Conservation (phyloP, 129 eudicot genomes). For the Centella asiatica region DNA sequence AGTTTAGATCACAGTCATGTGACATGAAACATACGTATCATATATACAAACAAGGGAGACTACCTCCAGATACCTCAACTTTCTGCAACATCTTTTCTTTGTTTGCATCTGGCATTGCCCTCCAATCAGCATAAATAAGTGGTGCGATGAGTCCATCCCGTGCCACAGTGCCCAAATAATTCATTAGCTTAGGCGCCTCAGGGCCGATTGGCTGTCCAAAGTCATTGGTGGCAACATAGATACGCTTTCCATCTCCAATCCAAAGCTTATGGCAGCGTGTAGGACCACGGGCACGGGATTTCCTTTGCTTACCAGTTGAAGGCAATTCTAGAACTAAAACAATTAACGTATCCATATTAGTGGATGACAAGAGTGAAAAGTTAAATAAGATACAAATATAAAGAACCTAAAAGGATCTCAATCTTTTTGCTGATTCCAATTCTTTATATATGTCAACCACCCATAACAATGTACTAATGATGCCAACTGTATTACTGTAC, state of each 20-base stretch:
- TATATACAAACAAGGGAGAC: too few relatives aligned
- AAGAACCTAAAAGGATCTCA: neutral
- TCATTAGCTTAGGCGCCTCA: constrained; percentile 34
- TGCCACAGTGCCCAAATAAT: constrained; percentile 44
- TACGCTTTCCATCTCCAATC: constrained; percentile 22
- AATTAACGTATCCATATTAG: neutral
- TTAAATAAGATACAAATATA: neutral
- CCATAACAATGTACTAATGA: too few relatives aligned
- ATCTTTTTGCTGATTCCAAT: neutral
- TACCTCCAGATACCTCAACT: constrained; percentile 47
- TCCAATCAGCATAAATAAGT: constrained; percentile 46
- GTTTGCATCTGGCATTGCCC: constrained; percentile 39
- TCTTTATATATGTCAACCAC: too few relatives aligned
- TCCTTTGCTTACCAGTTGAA: constrained; percentile 16
- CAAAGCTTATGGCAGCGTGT: constrained; percentile 27
- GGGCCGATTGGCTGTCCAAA: constrained; percentile 47
- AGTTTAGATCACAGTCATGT: too few relatives aligned
- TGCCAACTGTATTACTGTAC: too few relatives aligned
- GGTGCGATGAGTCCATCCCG: constrained; percentile 48
- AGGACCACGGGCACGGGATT: constrained; percentile 33
- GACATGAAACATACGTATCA: too few relatives aligned
- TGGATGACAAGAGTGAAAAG: neutral
- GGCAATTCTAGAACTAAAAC: constrained; percentile 15
- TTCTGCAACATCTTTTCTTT: constrained; percentile 59
- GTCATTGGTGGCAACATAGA: constrained; percentile 26